Base-by-base conservation (phyloP, 805 yeast genomes). In the Scheffersomyces amazonensis region DNA sequence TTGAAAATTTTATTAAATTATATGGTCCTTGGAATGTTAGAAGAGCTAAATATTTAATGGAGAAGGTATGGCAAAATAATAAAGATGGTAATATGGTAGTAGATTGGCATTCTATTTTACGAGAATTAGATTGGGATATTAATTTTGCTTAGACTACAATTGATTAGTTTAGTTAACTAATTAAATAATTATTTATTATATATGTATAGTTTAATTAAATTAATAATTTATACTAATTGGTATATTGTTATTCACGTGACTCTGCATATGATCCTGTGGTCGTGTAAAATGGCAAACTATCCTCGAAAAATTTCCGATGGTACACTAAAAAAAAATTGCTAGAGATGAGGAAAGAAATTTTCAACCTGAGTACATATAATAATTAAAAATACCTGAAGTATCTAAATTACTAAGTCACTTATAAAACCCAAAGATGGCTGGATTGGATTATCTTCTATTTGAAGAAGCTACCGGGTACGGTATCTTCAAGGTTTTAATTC, bases 401-500 rank as follows among this genome's bases (percentile, higher is more conserved):
- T n/a, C n/a, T n/a, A n/a, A n/a, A n/a, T n/a, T n/a, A n/a, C n/a
- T n/a, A n/a, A n/a, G n/a, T n/a, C n/a, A n/a, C n/a, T n/a, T n/a
- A n/a, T n/a, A n/a, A n/a, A n/a, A n/a, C n/a, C n/a, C 22, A 27
- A 46, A 34, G 31, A 75, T 75, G 87, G 88, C 83, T 52, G 82
- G 82, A 57, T 62, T 89, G 66, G 96, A 93, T 69, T 93, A 81
- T 71, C 80, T 93, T 63, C 83, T 93, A 58, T 91, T 85, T 66
- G 99, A 93, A 75, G 98, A 93, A 75, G 96, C 99, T 44, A 89
- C 98, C 37, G 99, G 99, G 52, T 93, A 91, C 65, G 98, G 96
- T 50, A 76, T 93, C 59, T 93, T 91, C 81, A 87, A 91, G 67
- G 97, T 93, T 45, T 80, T 82, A 54, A 73, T 88, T 49, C 96